Conservation (phyloP, 208 protist species). For the Trypanosoma avium region DNA sequence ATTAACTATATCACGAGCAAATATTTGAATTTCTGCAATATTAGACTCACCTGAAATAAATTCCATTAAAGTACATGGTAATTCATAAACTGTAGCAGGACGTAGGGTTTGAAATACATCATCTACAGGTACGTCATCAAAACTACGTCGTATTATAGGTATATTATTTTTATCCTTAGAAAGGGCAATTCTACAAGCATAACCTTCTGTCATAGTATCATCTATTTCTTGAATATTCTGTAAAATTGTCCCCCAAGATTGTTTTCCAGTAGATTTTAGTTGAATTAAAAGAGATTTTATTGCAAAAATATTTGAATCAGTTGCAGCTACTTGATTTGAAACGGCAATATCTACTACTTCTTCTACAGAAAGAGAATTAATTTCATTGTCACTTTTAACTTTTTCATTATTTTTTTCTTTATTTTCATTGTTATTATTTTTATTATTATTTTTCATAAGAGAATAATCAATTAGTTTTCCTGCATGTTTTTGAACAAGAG, state of each 20-base stretch:
- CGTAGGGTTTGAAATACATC: slow-evolving; percentile 4
- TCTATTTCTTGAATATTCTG: slow-evolving; percentile 24
- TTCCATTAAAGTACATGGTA: slow-evolving; percentile 37
- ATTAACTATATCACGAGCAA: slow-evolving; percentile 28
- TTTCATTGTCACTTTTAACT: neutral
- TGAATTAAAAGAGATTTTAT: slow-evolving; percentile 31
- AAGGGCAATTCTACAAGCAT: slow-evolving; percentile 2
- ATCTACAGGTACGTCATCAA: slow-evolving; percentile 29
- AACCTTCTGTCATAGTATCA: slow-evolving; percentile 18
- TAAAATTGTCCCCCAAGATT: slow-evolving; percentile 17
- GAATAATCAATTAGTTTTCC: neutral
- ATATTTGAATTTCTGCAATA: slow-evolving; percentile 14
- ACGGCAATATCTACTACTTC: slow-evolving; percentile 34
- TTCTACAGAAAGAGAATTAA: slow-evolving; percentile 13
- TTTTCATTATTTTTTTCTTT: neutral
- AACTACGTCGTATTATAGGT: slow-evolving; percentile 17
- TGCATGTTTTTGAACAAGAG: slow-evolving; percentile 27
- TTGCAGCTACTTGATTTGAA: slow-evolving; percentile 25
- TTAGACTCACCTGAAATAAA: slow-evolving; percentile 24
- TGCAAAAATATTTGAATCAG: slow-evolving; percentile 18
- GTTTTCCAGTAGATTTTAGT: neutral
- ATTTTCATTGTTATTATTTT: neutral
- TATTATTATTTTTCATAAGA: neutral
- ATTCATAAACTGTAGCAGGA: slow-evolving; percentile 27
- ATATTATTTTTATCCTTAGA: neutral